Evolutionary conservation across 1,284 basidiomycete genomes (phyloP), one percentile per base, ranked within the genome.

Genomic region (Ustilago trichophora): DNA sequence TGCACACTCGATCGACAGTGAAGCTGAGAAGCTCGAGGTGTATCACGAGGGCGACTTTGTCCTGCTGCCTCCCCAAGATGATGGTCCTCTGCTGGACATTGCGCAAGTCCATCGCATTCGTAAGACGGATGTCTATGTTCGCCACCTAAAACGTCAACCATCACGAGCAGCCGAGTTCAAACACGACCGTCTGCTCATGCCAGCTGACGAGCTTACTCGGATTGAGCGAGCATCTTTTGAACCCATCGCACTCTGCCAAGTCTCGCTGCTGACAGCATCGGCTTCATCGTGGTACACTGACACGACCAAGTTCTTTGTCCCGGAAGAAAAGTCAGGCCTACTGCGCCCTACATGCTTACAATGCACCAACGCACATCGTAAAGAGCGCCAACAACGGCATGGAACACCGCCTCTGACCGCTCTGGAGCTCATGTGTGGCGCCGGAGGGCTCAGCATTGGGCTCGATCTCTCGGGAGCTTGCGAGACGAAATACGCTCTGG

Each of bases 11-110:
- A n/a, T n/a, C n/a, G n/a, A n/a, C n/a, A n/a, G n/a, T n/a, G n/a
- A n/a, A n/a, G n/a, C n/a, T n/a, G n/a, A n/a, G n/a, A n/a, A n/a
- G n/a, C n/a, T n/a, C n/a, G n/a, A n/a, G n/a, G n/a, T n/a, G n/a
- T n/a, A n/a, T n/a, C 65, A 69, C 51, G 59, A 63, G 24, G 65
- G 65, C 33, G 65, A 69, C 26, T 69, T 63, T 12, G 43, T 69
- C 10, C 22, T 44, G 18, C 35, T 67, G 0, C 12, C 42, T 1
- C 41, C 50, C 5, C n/a, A 25, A 13, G 29, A 51, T 16, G 10
- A 18, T 7, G 36, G 27, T 2, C n/a, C 36, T 1, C 27, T 62
- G 16, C 46, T 57, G 22, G 48, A 52, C 3, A 29, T 68, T 6
- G 36, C 45, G 0, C 65, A 68, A n/a, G 31, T 68, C 0, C 48